Percentiles rank a stretch among this genome's conserved stretches.
Evolutionary conservation across 2,329 filamentous ascomycete species (phyloP).

Genomic region (Paracoccidioides brasiliensis): DNA sequence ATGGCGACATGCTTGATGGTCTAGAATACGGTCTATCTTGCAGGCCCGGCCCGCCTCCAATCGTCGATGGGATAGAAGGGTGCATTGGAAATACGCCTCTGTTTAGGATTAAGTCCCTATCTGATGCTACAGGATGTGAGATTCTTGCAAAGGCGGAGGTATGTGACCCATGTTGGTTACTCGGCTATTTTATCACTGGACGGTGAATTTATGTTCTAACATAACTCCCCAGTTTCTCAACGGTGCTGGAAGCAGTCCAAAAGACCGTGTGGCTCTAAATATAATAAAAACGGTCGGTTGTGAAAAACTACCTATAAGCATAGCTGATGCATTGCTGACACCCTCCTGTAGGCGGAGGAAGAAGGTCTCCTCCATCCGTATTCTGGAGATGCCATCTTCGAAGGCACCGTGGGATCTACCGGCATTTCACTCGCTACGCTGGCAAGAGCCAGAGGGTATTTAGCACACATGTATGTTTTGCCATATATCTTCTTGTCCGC

Average conservation of each 20-base stretch:
- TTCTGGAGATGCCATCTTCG: conserved; percentile 88
- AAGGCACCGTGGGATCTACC: conserved; percentile 92
- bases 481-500: not conserved
- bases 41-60: conserved; percentile 28
- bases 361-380: conserved; percentile 61
- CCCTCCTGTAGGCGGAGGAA: conserved; percentile 51
- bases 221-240: conserved; percentile 57
- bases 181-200: not conserved
- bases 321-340: conserved; percentile 5
- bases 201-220: conserved; percentile 7
- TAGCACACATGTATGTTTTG: conserved; percentile 61
- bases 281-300: conserved; percentile 57
- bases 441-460: conserved; percentile 76
- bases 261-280: conserved; percentile 83
- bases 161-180: conserved; percentile 8
- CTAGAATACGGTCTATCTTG: conserved; percentile 10
- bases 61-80: conserved; percentile 72
- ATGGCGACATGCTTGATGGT: conserved; percentile 23
- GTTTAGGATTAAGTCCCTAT: conserved; percentile 72
- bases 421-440: conserved; percentile 89
- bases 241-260: conserved; percentile 83
- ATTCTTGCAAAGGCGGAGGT: conserved; percentile 87
- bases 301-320: not conserved
- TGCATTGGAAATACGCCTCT: conserved; percentile 91
- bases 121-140: conserved; percentile 70